Percentiles rank a stretch among this genome's conserved stretches.
These are phyloP conservation scores for Quercus tomentella DNA, from an alignment of 331 rosid genomes.

Conservation along the genomic window DNA sequence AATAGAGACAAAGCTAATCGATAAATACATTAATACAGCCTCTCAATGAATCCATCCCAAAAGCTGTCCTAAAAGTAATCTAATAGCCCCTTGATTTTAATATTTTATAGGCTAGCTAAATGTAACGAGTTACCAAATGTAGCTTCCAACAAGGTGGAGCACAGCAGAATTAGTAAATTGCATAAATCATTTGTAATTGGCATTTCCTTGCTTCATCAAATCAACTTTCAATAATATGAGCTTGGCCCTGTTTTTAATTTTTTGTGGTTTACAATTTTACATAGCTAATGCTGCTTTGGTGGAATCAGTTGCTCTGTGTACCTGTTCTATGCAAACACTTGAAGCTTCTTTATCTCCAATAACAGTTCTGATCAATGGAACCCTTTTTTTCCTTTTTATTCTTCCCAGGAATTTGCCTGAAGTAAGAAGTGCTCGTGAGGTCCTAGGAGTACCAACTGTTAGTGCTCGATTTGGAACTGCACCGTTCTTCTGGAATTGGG, in stretches of 20 bases:
- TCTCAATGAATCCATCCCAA: not conserved
- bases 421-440: slow-evolving; percentile 79
- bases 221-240: not conserved
- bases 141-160: not conserved
- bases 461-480: slow-evolving; percentile 97
- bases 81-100: not conserved
- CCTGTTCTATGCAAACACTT: slow-evolving; percentile 5
- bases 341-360: not conserved
- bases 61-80: not conserved
- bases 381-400: not conserved
- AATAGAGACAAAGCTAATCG: not conserved
- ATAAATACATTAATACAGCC: not conserved
- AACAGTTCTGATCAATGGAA: slow-evolving; percentile 7
- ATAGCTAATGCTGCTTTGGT: not conserved
- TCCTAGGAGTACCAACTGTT: slow-evolving; percentile 80
- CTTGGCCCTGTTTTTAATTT: slow-evolving; percentile 5
- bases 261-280: not conserved
- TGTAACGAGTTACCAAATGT: not conserved
- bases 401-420: slow-evolving; percentile 82
- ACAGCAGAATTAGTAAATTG: not conserved
- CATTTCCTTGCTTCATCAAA: slow-evolving; percentile 13
- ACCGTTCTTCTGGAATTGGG: slow-evolving; percentile 96
- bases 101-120: not conserved
- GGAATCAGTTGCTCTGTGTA: slow-evolving; percentile 7
- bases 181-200: not conserved